phyloP scores from a whole-genome alignment of 164 flowering plant genomes.

The Liriodendron chinense region DNA sequence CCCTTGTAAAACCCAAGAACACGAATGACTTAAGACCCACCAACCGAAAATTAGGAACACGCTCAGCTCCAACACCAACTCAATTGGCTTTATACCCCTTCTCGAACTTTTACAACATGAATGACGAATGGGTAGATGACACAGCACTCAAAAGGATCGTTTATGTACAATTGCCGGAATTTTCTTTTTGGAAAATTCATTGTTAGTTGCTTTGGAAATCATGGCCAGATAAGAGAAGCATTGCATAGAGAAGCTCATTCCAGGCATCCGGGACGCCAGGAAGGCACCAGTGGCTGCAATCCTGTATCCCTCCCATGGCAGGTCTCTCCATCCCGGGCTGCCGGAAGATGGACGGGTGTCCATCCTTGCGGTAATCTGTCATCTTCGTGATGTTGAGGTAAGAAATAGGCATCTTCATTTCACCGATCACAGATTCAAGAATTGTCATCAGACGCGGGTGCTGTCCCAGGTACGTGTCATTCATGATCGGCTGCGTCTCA shows the following conservation, averaged over 20 bases:
- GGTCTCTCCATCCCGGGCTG: slow-evolving; percentile 11
- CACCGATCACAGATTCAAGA: slow-evolving; percentile 45
- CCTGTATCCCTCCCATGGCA: slow-evolving; percentile 25
- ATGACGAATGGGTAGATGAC: no score
- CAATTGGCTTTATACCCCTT: no score
- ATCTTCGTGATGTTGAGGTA: slow-evolving; percentile 58
- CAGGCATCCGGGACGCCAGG: slow-evolving; percentile 13
- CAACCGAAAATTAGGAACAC: no score
- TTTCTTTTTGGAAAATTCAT: no score
- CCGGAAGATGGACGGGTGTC: slow-evolving; percentile 59
- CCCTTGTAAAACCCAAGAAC: no score
- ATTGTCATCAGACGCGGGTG: slow-evolving; percentile 53
- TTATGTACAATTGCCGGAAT: no score
- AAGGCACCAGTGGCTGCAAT: slow-evolving; percentile 48
- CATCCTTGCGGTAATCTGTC: slow-evolving; percentile 63
- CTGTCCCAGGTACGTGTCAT: slow-evolving; percentile 28
- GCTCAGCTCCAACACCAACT: no score
- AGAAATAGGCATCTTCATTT: slow-evolving; percentile 47
- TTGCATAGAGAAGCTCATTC: slow-evolving; percentile 14
- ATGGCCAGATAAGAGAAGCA: background rate
- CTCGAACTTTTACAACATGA: no score
- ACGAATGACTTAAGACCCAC: no score
- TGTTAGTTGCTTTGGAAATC: no score
- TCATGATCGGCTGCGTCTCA: slow-evolving; percentile 42
- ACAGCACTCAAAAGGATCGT: no score